A percentile compares a stretch with the other conserved stretches of the same genome.
phyloP scores from a whole-genome alignment of 805 yeast species.

The Ogataea polymorpha region DNA sequence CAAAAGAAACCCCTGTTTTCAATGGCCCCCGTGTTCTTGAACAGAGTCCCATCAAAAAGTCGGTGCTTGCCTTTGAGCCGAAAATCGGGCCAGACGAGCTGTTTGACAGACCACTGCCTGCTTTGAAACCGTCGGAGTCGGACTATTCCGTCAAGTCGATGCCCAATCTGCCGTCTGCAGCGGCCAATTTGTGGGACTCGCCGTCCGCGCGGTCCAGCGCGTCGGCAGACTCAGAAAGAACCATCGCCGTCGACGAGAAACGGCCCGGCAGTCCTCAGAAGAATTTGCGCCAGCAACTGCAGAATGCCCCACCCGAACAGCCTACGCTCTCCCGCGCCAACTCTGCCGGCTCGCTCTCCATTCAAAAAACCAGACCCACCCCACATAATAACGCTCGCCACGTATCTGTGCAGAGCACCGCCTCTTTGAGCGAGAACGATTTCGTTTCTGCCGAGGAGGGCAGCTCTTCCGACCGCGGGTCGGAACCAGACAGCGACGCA shows the following conservation, averaged over 20 bases:
- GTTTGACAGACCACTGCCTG: constrained; percentile 35
- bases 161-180: constrained; percentile 29
- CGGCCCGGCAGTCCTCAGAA: constrained; percentile 18
- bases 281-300: constrained; percentile 16
- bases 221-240: constrained; percentile 32
- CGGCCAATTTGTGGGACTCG: constrained; percentile 15
- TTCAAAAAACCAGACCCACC: constrained; percentile 10
- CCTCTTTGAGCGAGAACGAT: constrained; percentile 30
- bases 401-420: constrained; percentile 25
- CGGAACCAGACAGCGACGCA: constrained; percentile 9
- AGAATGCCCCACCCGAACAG: not conserved
- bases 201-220: constrained; percentile 18
- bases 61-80: constrained; percentile 37
- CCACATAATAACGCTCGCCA: constrained; percentile 13
- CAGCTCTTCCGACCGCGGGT: constrained; percentile 9
- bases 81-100: constrained; percentile 23
- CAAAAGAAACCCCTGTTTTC: constrained; percentile 21
- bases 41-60: constrained; percentile 26
- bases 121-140: constrained; percentile 34
- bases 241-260: constrained; percentile 26
- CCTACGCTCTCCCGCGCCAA: not conserved
- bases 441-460: constrained; percentile 34
- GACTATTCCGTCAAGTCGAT: constrained; percentile 31
- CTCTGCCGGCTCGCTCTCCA: constrained; percentile 16
- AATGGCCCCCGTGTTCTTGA: constrained; percentile 29